Base-by-base conservation (phyloP, 2,329 filamentous ascomycete genomes). In the Fusarium pseudoanthophilum region DNA sequence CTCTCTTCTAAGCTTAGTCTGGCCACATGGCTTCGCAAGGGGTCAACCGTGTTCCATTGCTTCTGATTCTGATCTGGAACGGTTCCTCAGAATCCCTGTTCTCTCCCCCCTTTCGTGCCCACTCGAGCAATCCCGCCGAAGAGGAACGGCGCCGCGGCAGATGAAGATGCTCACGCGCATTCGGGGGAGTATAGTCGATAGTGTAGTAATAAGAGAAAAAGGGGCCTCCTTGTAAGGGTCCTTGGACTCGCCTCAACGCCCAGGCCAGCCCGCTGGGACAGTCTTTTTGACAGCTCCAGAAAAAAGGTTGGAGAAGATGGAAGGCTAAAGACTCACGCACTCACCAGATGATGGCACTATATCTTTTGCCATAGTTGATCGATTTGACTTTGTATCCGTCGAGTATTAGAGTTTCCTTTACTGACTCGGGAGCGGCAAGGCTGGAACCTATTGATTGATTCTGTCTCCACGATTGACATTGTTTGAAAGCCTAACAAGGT, bases 1-100 rank as follows among this genome's bases (percentile, higher is more conserved):
- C 39, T 24, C 43, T 46, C n/a, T 48, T 64, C 43, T 43, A 61
- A 57, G 43, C 52, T 40, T 45, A 52, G 65, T 48, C n/a, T 60
- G 43, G 43, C 69, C 73, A 76, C 74, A 76, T 76, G 69, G 74
- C 57, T 52, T 60, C 45, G 42, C 66, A 71, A 76, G 60, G 71
- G 71, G 71, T 56, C 42, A 56, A 60, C 65, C 42, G 61, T 74
- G 61, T 40, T 56, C 51, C 60, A 58, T 75, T 74, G 62, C 34
- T 65, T 69, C 63, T 63, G 36, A 58, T 52, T 72, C 64, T 69
- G 71, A 73, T 77, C 65, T 63, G 71, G 63, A 67, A 62, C 60
- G 39, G 36, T 63, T 62, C 62, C 64, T 49, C 34, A 32, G 39
- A 24, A 72, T 56, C 70, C 73, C 73, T 67, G 60, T 28, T 24